These are phyloP conservation scores for Isatis lusitanica DNA, from an alignment of 441 rosid genomes.

Conservation along the genomic window DNA sequence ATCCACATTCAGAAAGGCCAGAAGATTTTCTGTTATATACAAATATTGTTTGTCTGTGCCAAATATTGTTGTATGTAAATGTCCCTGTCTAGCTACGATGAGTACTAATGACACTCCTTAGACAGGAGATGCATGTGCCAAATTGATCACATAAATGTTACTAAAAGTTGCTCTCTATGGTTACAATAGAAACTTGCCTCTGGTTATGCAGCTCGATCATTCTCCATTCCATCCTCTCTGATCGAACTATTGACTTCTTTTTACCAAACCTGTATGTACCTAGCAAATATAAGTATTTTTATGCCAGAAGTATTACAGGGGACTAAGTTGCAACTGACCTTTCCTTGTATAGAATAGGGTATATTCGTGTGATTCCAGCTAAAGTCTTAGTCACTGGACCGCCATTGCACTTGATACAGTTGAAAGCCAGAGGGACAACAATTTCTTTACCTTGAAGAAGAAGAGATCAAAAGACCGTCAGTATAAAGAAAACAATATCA, in stretches of 20 bases:
- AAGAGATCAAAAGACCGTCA: constrained; percentile 34
- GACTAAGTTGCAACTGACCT: constrained; percentile 49
- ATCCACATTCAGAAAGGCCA: constrained; percentile 13
- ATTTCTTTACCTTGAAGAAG: constrained; percentile 60
- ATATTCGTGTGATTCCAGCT: constrained; percentile 84
- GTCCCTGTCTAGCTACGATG: constrained; percentile 11
- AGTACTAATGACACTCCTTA: background rate
- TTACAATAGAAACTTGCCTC: constrained; percentile 43
- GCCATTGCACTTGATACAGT: constrained; percentile 89
- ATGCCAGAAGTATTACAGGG: constrained; percentile 13
- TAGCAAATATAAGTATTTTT: constrained; percentile 20
- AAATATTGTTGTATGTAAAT: background rate
- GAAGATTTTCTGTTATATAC: constrained; percentile 7
- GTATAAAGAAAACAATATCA: constrained; percentile 28
- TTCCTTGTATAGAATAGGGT: constrained; percentile 91
- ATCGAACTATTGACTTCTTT: constrained; percentile 72
- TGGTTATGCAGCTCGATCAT: constrained; percentile 53
- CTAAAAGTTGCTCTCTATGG: background rate
- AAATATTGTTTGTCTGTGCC: background rate
- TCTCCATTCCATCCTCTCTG: constrained; percentile 83
- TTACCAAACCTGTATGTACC: constrained; percentile 52
- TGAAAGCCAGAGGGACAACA: constrained; percentile 76
- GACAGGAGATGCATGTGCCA: constrained; percentile 20
- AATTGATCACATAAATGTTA: constrained; percentile 16
- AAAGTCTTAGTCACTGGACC: constrained; percentile 81